Base-by-base conservation (phyloP, 2,329 filamentous ascomycete genomes). In the Apiospora phragmitis region DNA sequence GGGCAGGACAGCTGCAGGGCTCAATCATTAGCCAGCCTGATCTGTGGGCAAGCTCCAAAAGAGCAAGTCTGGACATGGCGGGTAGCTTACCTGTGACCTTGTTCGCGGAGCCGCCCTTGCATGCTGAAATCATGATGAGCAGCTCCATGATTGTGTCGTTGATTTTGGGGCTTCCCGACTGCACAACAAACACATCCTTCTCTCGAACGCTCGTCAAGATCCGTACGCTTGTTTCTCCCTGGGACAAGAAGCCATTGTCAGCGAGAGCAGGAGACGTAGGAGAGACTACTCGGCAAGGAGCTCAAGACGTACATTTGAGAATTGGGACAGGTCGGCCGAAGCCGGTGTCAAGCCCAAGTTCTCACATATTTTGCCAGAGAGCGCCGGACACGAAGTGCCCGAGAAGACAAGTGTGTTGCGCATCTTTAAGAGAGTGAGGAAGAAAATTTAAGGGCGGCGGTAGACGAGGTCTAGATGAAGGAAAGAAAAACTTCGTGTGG, bases 91-190 rank as follows among this genome's bases (percentile, higher is more conserved):
- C 95, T 77, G 95, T 98, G 80, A 98, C 93, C 78, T 96, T 97
- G 85, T 95, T 97, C 73, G 96, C 94, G 69, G 96, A 98, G 75
- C 95, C 96, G 79, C 96, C 95, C 83, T 98, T 98, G 88, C 96
- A 99, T 76, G 96, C 96, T 75, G 94, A 96, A 78, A 98, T 98
- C 94, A 99, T 97, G 83, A 99, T 98, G 80, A 99, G 89, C 80
- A 99, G 89, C 87, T 99, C 96, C 94, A 99, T 98, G 80, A 99
- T 94, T 79, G 94, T 97, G 84, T 99, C 96, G 82, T 99, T 99
- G 87, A 98, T 97, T 84, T 93, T 94, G 80, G 91, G 88, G 84
- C 96, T 98, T 74, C 96, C 96, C 73, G 95, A 98, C 86, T 99
- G 96, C 72, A 99, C 93, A 80, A 99, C 95, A 82, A 98, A 99